phyloP scores from a whole-genome alignment of 1,284 basidiomycete genomes.

The Boletus semigastroideus region DNA sequence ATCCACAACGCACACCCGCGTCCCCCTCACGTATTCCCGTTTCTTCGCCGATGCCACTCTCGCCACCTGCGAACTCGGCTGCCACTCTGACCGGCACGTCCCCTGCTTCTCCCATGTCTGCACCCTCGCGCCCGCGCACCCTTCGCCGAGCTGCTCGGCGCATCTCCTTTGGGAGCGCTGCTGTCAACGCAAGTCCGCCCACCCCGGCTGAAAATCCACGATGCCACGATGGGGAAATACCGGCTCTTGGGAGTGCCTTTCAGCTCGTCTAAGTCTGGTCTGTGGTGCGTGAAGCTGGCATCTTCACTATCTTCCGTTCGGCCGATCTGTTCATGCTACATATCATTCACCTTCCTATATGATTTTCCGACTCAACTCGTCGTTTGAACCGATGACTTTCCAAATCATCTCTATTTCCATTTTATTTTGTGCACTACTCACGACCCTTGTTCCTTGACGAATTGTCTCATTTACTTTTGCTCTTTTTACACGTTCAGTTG shows the following conservation, averaged over 20 bases:
- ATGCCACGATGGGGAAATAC: slow-evolving; percentile 15
- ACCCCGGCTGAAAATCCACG: slow-evolving; percentile 13
- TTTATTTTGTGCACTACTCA: not conserved
- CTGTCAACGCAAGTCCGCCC: slow-evolving; percentile 7
- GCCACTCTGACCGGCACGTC: not conserved
- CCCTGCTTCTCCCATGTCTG: slow-evolving; percentile 2
- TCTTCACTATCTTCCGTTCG: slow-evolving; percentile 1
- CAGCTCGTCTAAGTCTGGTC: slow-evolving; percentile 25
- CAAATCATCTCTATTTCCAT: not conserved
- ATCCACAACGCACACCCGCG: slow-evolving; percentile 32
- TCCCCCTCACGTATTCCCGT: slow-evolving; percentile 34
- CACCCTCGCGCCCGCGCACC: slow-evolving; percentile 29
- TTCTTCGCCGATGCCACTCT: slow-evolving; percentile 31
- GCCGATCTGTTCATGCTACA: slow-evolving; percentile 11
- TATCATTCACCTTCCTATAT: not conserved
- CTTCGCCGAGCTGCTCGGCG: slow-evolving; percentile 35
- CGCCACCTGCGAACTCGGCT: slow-evolving; percentile 16
- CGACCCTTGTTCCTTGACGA: slow-evolving; percentile 5
- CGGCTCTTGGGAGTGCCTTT: slow-evolving; percentile 31
- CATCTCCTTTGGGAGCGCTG: slow-evolving; percentile 30
- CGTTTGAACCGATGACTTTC: slow-evolving; percentile 1
- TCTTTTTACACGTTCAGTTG: slow-evolving; percentile 8
- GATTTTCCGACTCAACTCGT: not conserved
- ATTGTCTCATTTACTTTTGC: slow-evolving; percentile 1
- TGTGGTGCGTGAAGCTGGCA: slow-evolving; percentile 1